Base-by-base conservation (phyloP, 2,329 filamentous ascomycete species). In the Teratosphaeriaceae sp. region DNA sequence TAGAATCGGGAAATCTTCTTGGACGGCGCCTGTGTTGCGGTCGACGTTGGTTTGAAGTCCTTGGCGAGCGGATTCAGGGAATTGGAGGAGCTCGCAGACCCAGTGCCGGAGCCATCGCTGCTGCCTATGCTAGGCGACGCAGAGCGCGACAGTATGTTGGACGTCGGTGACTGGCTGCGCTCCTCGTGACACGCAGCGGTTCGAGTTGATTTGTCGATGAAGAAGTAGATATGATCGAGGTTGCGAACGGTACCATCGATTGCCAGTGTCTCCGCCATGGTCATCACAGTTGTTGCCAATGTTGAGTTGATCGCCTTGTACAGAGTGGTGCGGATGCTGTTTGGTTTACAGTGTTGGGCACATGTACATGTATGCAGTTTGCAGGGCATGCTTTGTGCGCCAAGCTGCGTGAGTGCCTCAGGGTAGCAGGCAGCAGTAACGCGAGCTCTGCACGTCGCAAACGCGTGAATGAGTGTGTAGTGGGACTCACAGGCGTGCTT, bases 141-240 rank as follows among this genome's bases (percentile, higher is more conserved):
- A 16, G 38, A 45, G 30, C 43, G 38, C n/a, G 31, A 39, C 6
- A 34, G 31, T 15, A 23, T 12, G 22, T 4, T 13, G 6, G 19
- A 20, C n/a, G 12, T 15, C 3, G 15, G 23, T 19, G 41, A 36
- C 1, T 18, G 18, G n/a, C 8, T 37, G 30, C 8, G 21, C 11
- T 9, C n/a, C 6, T 9, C 8, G 4, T 38, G 2, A 20, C 19
- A 21, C 6, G 13, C 11, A 11, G 33, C 26, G 6, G 5, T n/a
- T 6, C 22, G 12, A 7, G 21, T 20, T n/a, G 2, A 12, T 2
- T 29, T 31, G 23, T 44, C 18, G 39, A 49, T 23, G 43, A 53
- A 53, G 48, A 54, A 54, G 46, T 49, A 48, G 23, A 54, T 43
- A 27, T 54, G 52, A 13, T 43, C 19, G 35, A 52, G 42, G 20